These are phyloP conservation scores for Wallacemonas sp. DNA, from an alignment of 208 protist species.

Conservation along the genomic window DNA sequence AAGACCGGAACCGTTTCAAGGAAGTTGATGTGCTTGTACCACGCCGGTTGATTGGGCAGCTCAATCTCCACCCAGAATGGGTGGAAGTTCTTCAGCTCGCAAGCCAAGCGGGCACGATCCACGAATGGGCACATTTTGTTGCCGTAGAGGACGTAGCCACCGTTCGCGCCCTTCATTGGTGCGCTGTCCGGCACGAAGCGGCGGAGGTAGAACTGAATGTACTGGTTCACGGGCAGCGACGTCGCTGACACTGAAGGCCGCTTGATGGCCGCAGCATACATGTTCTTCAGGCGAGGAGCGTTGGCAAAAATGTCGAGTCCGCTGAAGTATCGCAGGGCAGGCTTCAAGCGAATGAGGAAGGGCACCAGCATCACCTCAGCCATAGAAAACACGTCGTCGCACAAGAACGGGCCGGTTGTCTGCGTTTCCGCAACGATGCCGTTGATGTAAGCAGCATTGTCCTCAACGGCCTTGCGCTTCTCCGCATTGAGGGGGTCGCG, in stretches of 20 bases:
- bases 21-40: conserved; percentile 65
- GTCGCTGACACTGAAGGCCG: conserved; percentile 57
- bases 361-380: conserved; percentile 71
- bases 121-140: conserved; percentile 56
- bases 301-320: conserved; percentile 70
- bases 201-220: conserved; percentile 33
- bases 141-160: conserved; percentile 51
- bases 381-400: conserved; percentile 74
- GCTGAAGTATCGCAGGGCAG: conserved; percentile 54
- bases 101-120: conserved; percentile 57
- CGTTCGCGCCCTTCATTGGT: conserved; percentile 30
- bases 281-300: conserved; percentile 56
- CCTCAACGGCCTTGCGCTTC: conserved; percentile 49
- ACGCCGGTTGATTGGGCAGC: conserved; percentile 38
- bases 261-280: conserved; percentile 44
- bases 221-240: conserved; percentile 23
- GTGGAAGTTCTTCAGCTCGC: conserved; percentile 42
- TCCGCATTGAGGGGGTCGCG: conserved; percentile 57
- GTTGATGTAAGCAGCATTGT: conserved; percentile 66
- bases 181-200: conserved; percentile 39
- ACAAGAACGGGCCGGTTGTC: conserved; percentile 58
- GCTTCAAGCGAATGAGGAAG: conserved; percentile 65
- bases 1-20: conserved; percentile 69
- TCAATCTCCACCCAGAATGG: conserved; percentile 47
- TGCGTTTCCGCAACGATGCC: conserved; percentile 56